Evolutionary conservation across 2,329 filamentous ascomycete genomes (phyloP), one percentile per base, ranked within the genome.

Genomic region (Ophiosphaerella korrae): DNA sequence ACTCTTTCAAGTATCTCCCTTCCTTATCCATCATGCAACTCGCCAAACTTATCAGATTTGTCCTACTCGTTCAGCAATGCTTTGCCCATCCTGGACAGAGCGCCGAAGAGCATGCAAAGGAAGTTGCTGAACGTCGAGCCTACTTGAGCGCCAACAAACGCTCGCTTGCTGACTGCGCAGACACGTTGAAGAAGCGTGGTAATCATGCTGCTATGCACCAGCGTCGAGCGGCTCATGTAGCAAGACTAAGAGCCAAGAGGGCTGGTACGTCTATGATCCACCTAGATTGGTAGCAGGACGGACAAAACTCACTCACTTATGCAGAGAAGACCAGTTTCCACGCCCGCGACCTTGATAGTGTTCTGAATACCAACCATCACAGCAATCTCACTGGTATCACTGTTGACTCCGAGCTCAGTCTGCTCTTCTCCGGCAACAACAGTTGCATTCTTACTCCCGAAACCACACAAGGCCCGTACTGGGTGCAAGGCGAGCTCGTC

Each of bases 401-500:
- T 12, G 40, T 56, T 29, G 57, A 69, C 34, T 63, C 62, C 26
- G 64, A 70, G 36, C 58, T 63, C 1, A 53, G 57, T 3, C 36
- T 65, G 9, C 60, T 74, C 34, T 73, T 73, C 44, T 46, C 61
- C 3, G 57, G 63, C 26, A 74, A 72, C 57, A 68, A 60, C 49
- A 66, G 62, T 23, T 73, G 69, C 53, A 67, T 72, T 32, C 61
- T 73, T n/a, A 60, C 61, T 6, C 69, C 72, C 11, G 70, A 73
- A 43, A 54, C 53, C 4, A 71, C 68, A 7, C 59, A 71, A 49
- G 68, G 67, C 14, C 67, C 70, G 3, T 74, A 73, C 57, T 74
- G 67, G 65, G 79, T 84, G 41, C 63, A 72, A 16, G 82, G 81
- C 26, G 81, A 84, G 62, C 74, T 77, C 43, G 66, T 84, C 50